Evolutionary conservation across 768 basidiomycete genomes (phyloP), one percentile per base, ranked within the genome.

Genomic region (Leucocoprinus sp.): DNA sequence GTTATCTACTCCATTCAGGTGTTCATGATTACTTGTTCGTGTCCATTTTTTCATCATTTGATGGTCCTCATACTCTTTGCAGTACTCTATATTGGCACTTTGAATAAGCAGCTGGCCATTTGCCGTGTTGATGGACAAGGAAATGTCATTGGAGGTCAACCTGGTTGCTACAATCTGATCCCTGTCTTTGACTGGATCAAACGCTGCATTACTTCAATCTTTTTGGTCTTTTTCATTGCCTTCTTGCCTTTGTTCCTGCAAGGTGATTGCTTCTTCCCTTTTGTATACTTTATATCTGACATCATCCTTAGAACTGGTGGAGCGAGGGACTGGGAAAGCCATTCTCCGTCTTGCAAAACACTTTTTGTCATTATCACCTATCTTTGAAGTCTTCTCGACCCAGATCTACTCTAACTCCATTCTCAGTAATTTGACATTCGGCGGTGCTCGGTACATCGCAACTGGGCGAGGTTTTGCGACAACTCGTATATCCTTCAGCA

Each of bases 401-500:
- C 93, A 96, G 65, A 97, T 99, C 54, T 96, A 97, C 67, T 90
- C 91, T 52, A 88, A 98, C 62, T 86, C 96, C 49, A 95, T 98
- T 61, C 72, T 96, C 55, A 95, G 86, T 68, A 96, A 99, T 69
- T 69, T 99, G 72, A 84, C 89, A 1, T 98, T 95, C 57, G 96
- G 96, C 68, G 96, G 96, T 50, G 96, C 96, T 43, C 85, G 96
- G 47, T 99, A 99, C 62, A 99, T 99, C 53, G 96, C 96, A 36
- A 99, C 96, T 34, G 96, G 96, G 49, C 90, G 96, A 70, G 96
- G 96, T 42, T 99, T 99, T 63, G 96, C 95, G 21, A 99, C 96
- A 8, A 93, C 89, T 29, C 82, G 96, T 26, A 88, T 97, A 52
- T 90, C 83, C 22, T 99, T 99, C 75, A 84, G 83, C 57, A 95